Base-by-base conservation (phyloP, 2,329 filamentous ascomycete genomes). In the Fusarium cicatricum region DNA sequence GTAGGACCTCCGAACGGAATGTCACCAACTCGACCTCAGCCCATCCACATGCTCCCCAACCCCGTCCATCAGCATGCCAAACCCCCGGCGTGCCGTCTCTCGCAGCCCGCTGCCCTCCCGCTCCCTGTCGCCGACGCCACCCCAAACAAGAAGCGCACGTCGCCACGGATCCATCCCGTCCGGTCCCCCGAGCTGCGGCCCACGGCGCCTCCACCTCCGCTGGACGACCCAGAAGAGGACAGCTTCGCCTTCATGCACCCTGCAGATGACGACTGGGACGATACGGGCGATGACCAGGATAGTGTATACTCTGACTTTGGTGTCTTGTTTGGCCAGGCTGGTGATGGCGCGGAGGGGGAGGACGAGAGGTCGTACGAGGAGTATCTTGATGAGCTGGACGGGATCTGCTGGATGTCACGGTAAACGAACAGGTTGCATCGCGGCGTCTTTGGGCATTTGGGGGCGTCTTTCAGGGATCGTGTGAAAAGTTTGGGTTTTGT, bases 291-390 rank as follows among this genome's bases (percentile, higher is more conserved):
- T 32, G 81, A 82, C 31, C 66, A 76, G 28, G 81, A 81, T 17
- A 77, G 81, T 31, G 80, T 85, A 33, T 85, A 85, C 55, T 81
- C 81, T 11, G 82, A 85, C 55, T 85, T 85, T 55, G 76, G 80
- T 5, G 75, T 81, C 21, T 73, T 84, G 4, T 84, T 85, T 58
- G 77, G 77, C 3, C 72, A 73, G 1, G 69, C 64, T 1, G 62
- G 51, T n/a, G 54, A 64, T 3, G 49, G 60, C 16, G 31, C 47
- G 4, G 61, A 54, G 21, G 58, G 63, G 4, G 73, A 72, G 5
- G 74, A 77, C 3, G 77, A 77, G 15, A 72, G 80, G 48, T 79
- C 77, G 21, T 81, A 81, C 49, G 82, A 85, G 65, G 82, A 83
- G 62, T 83, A 81, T 64, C 74, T 85, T 62, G 82, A 85, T 60